phyloP scores from a whole-genome alignment of 179 eudicot species.

The Drosera spatulata region DNA sequence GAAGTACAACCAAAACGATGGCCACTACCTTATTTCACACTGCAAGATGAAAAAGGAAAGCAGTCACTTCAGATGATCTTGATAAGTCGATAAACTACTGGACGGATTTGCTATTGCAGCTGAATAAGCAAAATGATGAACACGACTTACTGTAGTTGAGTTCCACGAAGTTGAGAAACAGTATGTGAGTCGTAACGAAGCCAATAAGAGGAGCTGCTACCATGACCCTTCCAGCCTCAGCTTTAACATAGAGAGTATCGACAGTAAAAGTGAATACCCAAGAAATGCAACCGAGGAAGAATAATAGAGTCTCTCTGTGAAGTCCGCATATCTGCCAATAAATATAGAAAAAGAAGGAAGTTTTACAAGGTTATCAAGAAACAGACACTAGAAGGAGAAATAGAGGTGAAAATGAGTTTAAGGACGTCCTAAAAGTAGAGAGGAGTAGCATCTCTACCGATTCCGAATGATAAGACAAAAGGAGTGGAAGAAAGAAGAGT shows the following conservation, averaged over 20 bases:
- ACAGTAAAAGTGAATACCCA: slow-evolving; percentile 46
- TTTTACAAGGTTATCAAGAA: not conserved
- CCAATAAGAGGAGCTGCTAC: slow-evolving; percentile 71
- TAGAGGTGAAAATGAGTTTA: not conserved
- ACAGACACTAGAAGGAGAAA: not conserved
- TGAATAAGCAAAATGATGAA: not conserved
- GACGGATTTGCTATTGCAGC: not conserved
- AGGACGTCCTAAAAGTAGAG: too few species aligned
- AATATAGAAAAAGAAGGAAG: not conserved
- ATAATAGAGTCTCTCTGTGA: slow-evolving; percentile 61
- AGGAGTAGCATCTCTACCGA: too few species aligned
- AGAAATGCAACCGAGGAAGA: slow-evolving; percentile 48
- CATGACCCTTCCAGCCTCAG: slow-evolving; percentile 70
- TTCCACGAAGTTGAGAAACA: slow-evolving; percentile 47
- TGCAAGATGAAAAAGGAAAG: slow-evolving; percentile 9
- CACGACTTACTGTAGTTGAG: slow-evolving; percentile 39
- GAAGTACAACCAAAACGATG: slow-evolving; percentile 31
- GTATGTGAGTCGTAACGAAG: slow-evolving; percentile 52
- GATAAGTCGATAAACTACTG: not conserved
- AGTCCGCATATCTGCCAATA: slow-evolving; percentile 41
- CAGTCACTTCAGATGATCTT: not conserved
- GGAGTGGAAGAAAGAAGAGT: not conserved
- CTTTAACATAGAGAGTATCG: slow-evolving; percentile 35
- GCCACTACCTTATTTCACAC: slow-evolving; percentile 54
- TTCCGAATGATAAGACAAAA: not conserved